Evolutionary conservation across 805 yeast genomes (phyloP).

Genomic region (Pichia membranifaciens): DNA sequence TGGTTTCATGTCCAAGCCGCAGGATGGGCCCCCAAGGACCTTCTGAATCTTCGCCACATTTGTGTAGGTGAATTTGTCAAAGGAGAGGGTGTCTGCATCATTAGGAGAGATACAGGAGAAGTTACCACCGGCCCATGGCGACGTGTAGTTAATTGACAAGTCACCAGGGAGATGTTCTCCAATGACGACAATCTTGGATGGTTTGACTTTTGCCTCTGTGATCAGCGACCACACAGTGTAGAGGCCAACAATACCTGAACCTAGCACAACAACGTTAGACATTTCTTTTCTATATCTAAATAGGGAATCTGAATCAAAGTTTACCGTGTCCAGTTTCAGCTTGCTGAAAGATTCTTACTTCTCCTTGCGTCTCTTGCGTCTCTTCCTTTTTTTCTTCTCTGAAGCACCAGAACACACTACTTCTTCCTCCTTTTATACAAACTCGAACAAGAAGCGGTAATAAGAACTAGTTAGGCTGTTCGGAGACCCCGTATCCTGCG

Average conservation of each 20-base stretch:
- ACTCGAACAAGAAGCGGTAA: no score
- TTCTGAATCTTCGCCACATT: slow-evolving; percentile 39
- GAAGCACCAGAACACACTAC: no score
- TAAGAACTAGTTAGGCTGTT: no score
- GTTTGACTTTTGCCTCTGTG: slow-evolving; percentile 34
- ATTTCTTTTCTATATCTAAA: background rate
- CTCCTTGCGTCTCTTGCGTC: no score
- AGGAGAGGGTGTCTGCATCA: slow-evolving; percentile 42
- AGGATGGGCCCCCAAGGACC: slow-evolving; percentile 43
- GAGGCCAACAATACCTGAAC: slow-evolving; percentile 64
- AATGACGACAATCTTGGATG: slow-evolving; percentile 45
- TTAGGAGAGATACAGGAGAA: slow-evolving; percentile 57
- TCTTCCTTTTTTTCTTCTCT: no score
- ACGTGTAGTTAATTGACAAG: slow-evolving; percentile 63
- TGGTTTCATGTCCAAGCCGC: slow-evolving; percentile 49
- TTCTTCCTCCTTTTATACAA: no score
- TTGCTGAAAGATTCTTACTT: no score
- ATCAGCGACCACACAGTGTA: slow-evolving; percentile 52
- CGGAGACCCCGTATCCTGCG: no score
- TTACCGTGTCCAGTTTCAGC: no score
- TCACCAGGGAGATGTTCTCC: slow-evolving; percentile 77
- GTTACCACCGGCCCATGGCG: slow-evolving; percentile 77
- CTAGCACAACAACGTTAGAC: slow-evolving; percentile 28
- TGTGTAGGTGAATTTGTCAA: slow-evolving; percentile 53
- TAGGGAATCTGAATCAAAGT: no score